phyloP scores from a whole-genome alignment of 768 basidiomycete genomes.

The Pisolithus orientalis region DNA sequence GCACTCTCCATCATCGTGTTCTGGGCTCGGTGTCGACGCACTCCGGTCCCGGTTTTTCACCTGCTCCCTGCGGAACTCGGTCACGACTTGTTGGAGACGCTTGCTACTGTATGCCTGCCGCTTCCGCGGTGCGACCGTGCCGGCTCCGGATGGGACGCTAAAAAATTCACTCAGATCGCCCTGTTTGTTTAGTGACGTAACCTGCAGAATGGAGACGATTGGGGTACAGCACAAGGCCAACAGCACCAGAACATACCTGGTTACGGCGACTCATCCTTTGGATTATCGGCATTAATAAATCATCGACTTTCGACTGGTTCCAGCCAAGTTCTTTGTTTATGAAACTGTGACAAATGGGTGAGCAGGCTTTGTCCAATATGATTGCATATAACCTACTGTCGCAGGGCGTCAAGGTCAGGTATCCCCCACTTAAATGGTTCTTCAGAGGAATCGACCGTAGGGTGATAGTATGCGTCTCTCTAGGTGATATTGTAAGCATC shows the following conservation, averaged over 20 bases:
- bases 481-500: conserved; percentile 24
- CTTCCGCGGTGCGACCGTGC: conserved; percentile 69
- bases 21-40: conserved; percentile 9
- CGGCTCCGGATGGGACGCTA: conserved; percentile 60
- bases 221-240: neutral
- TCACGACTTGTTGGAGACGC: conserved; percentile 80
- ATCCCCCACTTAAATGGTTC: conserved; percentile 96
- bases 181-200: conserved; percentile 66
- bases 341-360: conserved; percentile 40
- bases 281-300: conserved; percentile 86
- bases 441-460: conserved; percentile 83
- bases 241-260: conserved; percentile 41
- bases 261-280: conserved; percentile 80
- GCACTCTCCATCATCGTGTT: conserved; percentile 19
- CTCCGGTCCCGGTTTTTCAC: conserved; percentile 12
- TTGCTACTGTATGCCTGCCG: conserved; percentile 82
- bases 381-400: conserved; percentile 47
- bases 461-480: conserved; percentile 92
- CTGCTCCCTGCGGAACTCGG: conserved; percentile 60
- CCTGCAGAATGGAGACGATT: conserved; percentile 29
- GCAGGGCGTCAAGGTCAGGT: conserved; percentile 91
- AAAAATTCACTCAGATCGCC: conserved; percentile 72
- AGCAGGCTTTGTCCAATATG: conserved; percentile 5
- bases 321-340: conserved; percentile 76
- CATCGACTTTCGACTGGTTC: conserved; percentile 79